phyloP scores from a whole-genome alignment of 2,329 filamentous ascomycete genomes.

The Metarhizium guizhouense region DNA sequence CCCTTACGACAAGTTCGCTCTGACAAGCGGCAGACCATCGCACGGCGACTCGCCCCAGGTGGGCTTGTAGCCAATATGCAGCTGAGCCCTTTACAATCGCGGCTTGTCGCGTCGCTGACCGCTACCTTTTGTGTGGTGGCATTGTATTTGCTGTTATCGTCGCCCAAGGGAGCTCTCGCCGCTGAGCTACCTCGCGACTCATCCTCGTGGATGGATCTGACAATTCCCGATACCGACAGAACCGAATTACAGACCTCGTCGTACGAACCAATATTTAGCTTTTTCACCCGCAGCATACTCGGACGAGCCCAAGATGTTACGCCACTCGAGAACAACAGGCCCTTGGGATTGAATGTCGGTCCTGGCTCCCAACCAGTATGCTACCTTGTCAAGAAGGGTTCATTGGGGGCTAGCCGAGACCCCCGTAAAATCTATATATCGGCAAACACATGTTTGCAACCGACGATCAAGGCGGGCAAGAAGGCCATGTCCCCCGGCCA shows the following conservation, averaged over 20 bases:
- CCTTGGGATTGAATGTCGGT: constrained; percentile 47
- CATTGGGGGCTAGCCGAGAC: constrained; percentile 14
- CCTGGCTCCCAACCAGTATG: constrained; percentile 48
- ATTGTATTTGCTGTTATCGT: constrained; percentile 52
- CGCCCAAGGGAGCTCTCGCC: constrained; percentile 53
- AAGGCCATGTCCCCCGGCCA: constrained; percentile 47
- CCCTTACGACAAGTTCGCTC: not conserved
- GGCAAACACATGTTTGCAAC: constrained; percentile 78
- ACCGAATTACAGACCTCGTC: constrained; percentile 13
- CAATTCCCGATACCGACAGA: not conserved
- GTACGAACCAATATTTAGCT: constrained; percentile 54
- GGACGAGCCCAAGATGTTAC: constrained; percentile 48
- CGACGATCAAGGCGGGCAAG: constrained; percentile 23
- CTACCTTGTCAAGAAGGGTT: constrained; percentile 22
- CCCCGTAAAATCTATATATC: constrained; percentile 61
- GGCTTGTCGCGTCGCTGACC: constrained; percentile 57
- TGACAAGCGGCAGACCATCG: constrained; percentile 11
- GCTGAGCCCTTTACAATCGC: constrained; percentile 62
- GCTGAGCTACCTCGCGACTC: constrained; percentile 33
- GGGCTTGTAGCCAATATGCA: constrained; percentile 34
- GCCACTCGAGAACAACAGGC: constrained; percentile 55
- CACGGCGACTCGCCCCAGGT: not conserved
- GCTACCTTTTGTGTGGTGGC: constrained; percentile 50
- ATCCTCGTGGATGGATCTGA: not conserved
- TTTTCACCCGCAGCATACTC: constrained; percentile 54